Evolutionary conservation across 345 rosid genomes (phyloP).

Genomic region (Aquilaria sinensis): DNA sequence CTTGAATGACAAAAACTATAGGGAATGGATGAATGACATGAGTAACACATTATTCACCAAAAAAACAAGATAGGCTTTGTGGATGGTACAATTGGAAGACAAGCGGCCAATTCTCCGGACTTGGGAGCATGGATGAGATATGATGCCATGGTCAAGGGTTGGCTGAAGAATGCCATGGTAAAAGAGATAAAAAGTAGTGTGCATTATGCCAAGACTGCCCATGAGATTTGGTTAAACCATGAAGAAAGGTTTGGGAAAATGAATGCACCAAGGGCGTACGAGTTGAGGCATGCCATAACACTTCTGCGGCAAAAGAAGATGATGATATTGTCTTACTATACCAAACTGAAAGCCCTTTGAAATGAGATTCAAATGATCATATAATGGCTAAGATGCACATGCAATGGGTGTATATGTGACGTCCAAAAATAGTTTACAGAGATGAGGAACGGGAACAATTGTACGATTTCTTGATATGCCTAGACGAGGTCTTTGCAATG

Average conservation of each 20-base stretch:
- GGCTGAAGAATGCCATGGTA: background rate
- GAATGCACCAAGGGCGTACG: background rate
- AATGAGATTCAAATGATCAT: background rate
- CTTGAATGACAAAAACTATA: background rate
- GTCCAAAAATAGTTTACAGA: background rate
- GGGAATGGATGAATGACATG: background rate
- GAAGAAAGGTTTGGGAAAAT: background rate
- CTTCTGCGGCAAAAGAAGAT: background rate
- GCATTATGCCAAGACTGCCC: background rate
- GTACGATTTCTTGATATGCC: background rate
- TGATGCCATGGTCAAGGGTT: background rate
- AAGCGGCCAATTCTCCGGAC: background rate
- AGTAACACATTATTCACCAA: background rate
- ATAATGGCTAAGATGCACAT: background rate
- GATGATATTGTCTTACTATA: background rate
- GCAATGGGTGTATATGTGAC: background rate
- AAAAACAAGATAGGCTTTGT: background rate
- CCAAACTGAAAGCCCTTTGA: background rate
- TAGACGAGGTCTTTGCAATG: background rate
- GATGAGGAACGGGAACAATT: background rate
- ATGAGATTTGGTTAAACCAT: background rate
- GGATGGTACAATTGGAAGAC: background rate
- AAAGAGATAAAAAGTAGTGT: slow-evolving; percentile 2
- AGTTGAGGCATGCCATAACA: background rate
- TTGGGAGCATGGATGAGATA: background rate